Base-by-base conservation (phyloP, 306 rosid species). In the Potentilla sterilis region DNA sequence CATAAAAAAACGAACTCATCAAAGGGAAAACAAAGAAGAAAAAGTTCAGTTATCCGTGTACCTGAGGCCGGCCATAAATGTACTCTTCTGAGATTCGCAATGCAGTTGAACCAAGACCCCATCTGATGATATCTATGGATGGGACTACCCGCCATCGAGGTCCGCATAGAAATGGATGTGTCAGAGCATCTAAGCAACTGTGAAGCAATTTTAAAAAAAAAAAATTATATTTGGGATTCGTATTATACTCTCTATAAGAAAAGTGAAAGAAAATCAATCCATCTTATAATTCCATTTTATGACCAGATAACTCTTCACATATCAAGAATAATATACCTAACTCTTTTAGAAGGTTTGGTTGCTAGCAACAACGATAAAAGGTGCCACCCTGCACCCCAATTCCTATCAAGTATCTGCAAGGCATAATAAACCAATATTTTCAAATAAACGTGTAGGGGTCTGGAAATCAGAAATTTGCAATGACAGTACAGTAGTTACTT, bases 331-430 rank as follows among this genome's bases (percentile, higher is more conserved):
- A 63, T 44, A 65, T 79, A 95, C 98, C 98, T 86, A 80, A 92
- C 81, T 87, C 97, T 87, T 77, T 83, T 75, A 69, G 93, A 92
- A 85, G 97, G 88, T 76, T 89, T 88, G 54, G 85, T 86, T 59
- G 97, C 97, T 74, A 95, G 97, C 88, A 95, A 85, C 74, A 85
- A 79, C 46, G 96, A 92, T 51, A 95, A 84, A 74, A 95, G 98
- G 84, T 95, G 88, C 98, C 99, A 95, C 51, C 99, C 99, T 38
- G 97, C 96, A 72, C 97, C 99, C 97, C 96, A 92, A 85, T 92
- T 95, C 81, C 97, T 90, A 89, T 95, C 99, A 78, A 95, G 97
- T 77, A 95, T 95, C 98, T 95, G 86, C 69, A 81, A 74, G 74
- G 83, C 66, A 69, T 34, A 55, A 64, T 70, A 44, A 63, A 73